These are phyloP conservation scores for Nectriaceae sp. DNA, from an alignment of 2,329 filamentous ascomycete species.

Conservation along the genomic window DNA sequence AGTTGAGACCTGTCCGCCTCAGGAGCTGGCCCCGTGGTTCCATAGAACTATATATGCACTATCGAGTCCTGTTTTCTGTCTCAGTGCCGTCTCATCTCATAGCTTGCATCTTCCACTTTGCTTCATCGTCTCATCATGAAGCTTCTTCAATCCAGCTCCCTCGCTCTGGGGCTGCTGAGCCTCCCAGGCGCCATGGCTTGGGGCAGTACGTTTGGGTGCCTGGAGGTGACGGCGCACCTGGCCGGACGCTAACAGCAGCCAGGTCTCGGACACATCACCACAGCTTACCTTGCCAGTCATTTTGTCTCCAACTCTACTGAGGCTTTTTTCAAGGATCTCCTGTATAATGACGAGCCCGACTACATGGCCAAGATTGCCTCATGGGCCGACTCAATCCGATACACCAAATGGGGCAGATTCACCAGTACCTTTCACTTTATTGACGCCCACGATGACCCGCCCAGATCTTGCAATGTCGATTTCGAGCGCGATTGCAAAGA, in stretches of 20 bases:
- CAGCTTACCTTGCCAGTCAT: conserved; percentile 63
- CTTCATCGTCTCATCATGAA: conserved; percentile 30
- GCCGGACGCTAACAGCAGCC: conserved; percentile 13
- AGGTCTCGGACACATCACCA: conserved; percentile 67
- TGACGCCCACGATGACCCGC: conserved; percentile 66
- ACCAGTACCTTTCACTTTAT: conserved; percentile 69
- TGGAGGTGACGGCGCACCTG: neutral
- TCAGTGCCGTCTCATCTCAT: neutral
- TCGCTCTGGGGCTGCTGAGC: conserved; percentile 34
- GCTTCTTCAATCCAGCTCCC: conserved; percentile 26
- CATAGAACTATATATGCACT: too few species aligned
- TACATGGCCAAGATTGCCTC: conserved; percentile 66
- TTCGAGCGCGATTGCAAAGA: conserved; percentile 63
- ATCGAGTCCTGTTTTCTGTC: too few species aligned
- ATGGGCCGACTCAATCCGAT: conserved; percentile 68
- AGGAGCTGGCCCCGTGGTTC: too few species aligned
- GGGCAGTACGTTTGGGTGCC: conserved; percentile 39
- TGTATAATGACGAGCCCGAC: conserved; percentile 54
- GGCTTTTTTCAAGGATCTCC: conserved; percentile 57
- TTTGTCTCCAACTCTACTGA: conserved; percentile 60
- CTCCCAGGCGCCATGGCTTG: conserved; percentile 40
- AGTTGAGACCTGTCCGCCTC: neutral
- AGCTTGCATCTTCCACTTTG: neutral
- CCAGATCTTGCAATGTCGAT: conserved; percentile 57
- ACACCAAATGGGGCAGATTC: conserved; percentile 64